Evolutionary conservation across 306 rosid genomes (phyloP).

Genomic region (Notholithocarpus densiflorus): DNA sequence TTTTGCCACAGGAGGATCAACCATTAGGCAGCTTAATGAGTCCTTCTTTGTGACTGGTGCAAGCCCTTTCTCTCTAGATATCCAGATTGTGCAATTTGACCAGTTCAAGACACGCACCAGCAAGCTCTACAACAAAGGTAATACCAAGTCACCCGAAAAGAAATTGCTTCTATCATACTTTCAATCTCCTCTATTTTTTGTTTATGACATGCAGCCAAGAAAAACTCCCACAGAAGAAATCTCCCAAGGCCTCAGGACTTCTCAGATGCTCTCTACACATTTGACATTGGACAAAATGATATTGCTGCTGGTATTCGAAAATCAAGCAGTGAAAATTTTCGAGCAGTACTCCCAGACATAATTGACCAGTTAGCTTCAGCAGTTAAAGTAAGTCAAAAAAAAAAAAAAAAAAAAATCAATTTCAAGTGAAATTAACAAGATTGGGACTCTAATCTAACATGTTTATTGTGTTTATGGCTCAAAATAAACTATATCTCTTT

Average conservation of each 20-base stretch:
- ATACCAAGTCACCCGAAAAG: background rate
- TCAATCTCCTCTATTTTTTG: background rate
- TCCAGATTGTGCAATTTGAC: constrained; percentile 52
- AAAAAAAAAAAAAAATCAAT: background rate
- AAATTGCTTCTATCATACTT: background rate
- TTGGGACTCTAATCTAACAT: background rate
- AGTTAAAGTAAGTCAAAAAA: constrained; percentile 38
- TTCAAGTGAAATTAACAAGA: background rate
- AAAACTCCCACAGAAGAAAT: constrained; percentile 14
- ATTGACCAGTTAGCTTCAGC: constrained; percentile 41
- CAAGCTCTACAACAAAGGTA: constrained; percentile 47
- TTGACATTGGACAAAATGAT: constrained; percentile 89
- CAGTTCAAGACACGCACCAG: constrained; percentile 61
- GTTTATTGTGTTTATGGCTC: background rate
- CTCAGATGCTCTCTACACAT: constrained; percentile 59
- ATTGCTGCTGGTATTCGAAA: constrained; percentile 47
- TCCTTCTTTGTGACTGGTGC: constrained; percentile 50
- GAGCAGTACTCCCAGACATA: constrained; percentile 38
- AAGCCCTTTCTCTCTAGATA: constrained; percentile 62
- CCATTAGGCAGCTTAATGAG: constrained; percentile 50
- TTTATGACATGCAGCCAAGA: constrained; percentile 22
- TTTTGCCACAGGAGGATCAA: constrained; percentile 80
- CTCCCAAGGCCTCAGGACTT: constrained; percentile 66
- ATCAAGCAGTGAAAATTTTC: constrained; percentile 32
- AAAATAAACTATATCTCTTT: background rate